Percentiles rank a stretch among this genome's conserved stretches.
These are phyloP conservation scores for Neurospora sp. DNA, from an alignment of 495 filamentous ascomycete species.

Conservation along the genomic window DNA sequence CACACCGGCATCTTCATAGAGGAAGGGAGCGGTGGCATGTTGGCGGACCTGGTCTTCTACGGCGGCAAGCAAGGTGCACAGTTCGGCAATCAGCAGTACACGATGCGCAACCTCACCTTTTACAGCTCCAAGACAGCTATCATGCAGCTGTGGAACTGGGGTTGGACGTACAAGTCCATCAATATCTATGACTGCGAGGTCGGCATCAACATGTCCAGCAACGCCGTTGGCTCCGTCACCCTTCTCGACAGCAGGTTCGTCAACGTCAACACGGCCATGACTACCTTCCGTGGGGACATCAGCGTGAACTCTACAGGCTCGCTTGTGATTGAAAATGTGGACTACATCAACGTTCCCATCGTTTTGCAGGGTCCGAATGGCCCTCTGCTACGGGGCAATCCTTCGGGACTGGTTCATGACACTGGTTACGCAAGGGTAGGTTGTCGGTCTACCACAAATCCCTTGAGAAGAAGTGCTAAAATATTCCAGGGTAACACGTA, in stretches of 20 bases:
- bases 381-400: slow-evolving; percentile 33
- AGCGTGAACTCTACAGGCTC: slow-evolving; percentile 54
- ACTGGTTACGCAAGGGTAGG: slow-evolving; percentile 23
- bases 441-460: slow-evolving; percentile 14
- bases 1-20: slow-evolving; percentile 72
- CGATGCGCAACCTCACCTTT: slow-evolving; percentile 78
- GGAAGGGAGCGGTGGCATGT: slow-evolving; percentile 60
- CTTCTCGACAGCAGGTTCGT: slow-evolving; percentile 69
- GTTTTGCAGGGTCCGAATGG: slow-evolving; percentile 45
- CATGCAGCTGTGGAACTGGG: slow-evolving; percentile 84
- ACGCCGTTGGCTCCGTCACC: slow-evolving; percentile 62
- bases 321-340: slow-evolving; percentile 71
- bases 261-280: slow-evolving; percentile 52
- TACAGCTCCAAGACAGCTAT: slow-evolving; percentile 75
- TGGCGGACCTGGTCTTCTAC: slow-evolving; percentile 62
- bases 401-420: slow-evolving; percentile 12
- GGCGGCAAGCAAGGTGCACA: slow-evolving; percentile 54
- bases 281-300: slow-evolving; percentile 47
- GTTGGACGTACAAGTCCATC: slow-evolving; percentile 73
- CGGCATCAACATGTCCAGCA: slow-evolving; percentile 68
- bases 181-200: slow-evolving; percentile 64
- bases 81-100: slow-evolving; percentile 80
- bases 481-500: slow-evolving; percentile 16
- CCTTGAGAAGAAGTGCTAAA: neutral
- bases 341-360: slow-evolving; percentile 39